phyloP scores from a whole-genome alignment of 148 eudicot genomes.

The Amaranthus hypochondriacus region DNA sequence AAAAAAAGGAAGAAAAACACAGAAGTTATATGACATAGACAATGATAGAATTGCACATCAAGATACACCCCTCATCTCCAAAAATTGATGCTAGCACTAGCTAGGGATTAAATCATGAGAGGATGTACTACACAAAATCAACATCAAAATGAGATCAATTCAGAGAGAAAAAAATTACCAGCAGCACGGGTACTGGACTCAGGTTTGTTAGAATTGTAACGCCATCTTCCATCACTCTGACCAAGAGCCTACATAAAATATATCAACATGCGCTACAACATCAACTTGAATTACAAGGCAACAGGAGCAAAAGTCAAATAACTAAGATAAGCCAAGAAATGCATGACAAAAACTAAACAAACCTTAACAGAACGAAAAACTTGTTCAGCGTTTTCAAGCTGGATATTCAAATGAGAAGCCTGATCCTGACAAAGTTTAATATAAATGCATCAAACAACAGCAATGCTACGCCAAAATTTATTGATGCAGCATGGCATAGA shows the following conservation, averaged over 20 bases:
- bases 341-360: conserved; percentile 12
- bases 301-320: neutral
- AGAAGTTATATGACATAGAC: neutral
- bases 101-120: too few species aligned
- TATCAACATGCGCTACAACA: conserved; percentile 16
- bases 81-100: too few species aligned
- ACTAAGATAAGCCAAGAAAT: neutral
- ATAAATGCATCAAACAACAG: neutral
- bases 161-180: conserved; percentile 37
- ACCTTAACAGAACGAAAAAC: conserved; percentile 82
- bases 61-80: neutral
- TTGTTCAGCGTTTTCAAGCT: conserved; percentile 56
- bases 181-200: conserved; percentile 92
- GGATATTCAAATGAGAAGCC: conserved; percentile 54
- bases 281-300: conserved; percentile 10
- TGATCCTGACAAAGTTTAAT: conserved; percentile 43
- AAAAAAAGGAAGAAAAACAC: neutral
- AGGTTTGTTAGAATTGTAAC: conserved; percentile 69
- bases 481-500: too few species aligned
- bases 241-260: conserved; percentile 61
- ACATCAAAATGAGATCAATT: neutral
- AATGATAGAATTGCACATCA: neutral
- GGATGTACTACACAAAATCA: neutral
- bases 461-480: neutral
- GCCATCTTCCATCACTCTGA: conserved; percentile 99